A percentile compares a stretch with the other conserved stretches of the same genome.
Conservation (phyloP, 2,329 filamentous ascomycete genomes). For the Fusarium hostae region DNA sequence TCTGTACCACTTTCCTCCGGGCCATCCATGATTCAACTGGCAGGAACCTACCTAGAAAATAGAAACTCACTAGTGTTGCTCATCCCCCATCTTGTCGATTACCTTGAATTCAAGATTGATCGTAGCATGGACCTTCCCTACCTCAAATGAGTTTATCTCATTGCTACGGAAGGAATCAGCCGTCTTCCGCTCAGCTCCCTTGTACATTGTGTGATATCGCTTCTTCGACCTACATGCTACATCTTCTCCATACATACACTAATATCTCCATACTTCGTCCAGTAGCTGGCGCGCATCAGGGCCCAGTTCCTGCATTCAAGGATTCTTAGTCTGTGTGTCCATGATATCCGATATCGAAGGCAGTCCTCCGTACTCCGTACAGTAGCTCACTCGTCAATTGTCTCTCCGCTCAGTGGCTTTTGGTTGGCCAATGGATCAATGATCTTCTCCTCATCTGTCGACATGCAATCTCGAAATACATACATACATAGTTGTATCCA, state of each 20-base stretch:
- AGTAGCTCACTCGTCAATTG: constrained; percentile 39
- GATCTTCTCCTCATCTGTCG: constrained; percentile 41
- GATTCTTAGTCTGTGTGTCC: constrained; percentile 26
- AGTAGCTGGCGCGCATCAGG: constrained; percentile 20
- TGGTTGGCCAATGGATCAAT: constrained; percentile 45
- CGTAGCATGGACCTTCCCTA: not conserved
- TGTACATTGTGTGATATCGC: constrained; percentile 32
- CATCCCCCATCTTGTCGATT: not conserved
- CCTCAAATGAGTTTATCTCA: constrained; percentile 11
- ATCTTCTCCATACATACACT: constrained; percentile 26
- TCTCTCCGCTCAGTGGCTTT: constrained; percentile 11
- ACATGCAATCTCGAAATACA: constrained; percentile 31
- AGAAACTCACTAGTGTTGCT: not conserved
- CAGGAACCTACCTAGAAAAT: constrained; percentile 3
- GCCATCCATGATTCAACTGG: not conserved
- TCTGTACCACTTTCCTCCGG: constrained; percentile 14
- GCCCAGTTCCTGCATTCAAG: constrained; percentile 45
- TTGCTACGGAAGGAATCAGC: constrained; percentile 10
- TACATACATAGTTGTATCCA: constrained; percentile 35
- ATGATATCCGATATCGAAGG: constrained; percentile 37
- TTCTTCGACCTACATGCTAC: constrained; percentile 26
- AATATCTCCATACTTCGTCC: constrained; percentile 24
- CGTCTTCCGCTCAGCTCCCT: constrained; percentile 28
- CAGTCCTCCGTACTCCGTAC: not conserved
- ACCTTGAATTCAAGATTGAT: not conserved